Evolutionary conservation across 2,329 filamentous ascomycete species (phyloP).

Genomic region (Aquanectria penicillioides): DNA sequence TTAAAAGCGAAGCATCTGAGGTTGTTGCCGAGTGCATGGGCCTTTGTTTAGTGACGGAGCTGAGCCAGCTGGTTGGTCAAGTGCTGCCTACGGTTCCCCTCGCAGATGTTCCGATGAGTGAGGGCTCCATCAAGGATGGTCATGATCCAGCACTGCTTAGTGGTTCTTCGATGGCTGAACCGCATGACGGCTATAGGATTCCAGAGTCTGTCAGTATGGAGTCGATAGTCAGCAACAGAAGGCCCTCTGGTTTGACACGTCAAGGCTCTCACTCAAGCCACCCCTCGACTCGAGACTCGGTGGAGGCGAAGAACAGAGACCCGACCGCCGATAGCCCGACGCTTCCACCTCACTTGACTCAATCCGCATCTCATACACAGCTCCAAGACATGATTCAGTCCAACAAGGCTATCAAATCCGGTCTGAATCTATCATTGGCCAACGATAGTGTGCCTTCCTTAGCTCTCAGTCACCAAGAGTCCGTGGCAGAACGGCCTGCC

Average conservation of each 20-base stretch:
- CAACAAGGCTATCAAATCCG: slow-evolving; percentile 67
- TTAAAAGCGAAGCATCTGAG: slow-evolving; percentile 82
- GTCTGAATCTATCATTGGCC: slow-evolving; percentile 63
- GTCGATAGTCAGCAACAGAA: slow-evolving; percentile 51
- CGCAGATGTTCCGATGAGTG: slow-evolving; percentile 37
- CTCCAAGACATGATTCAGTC: slow-evolving; percentile 70
- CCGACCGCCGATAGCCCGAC: slow-evolving; percentile 69
- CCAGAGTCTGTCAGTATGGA: slow-evolving; percentile 62
- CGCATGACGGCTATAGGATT: slow-evolving; percentile 60
- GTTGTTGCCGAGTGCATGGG: slow-evolving; percentile 83
- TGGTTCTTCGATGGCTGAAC: slow-evolving; percentile 46
- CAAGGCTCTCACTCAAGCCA: slow-evolving; percentile 61
- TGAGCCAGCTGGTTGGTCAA: slow-evolving; percentile 37
- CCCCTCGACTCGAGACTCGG: slow-evolving; percentile 56
- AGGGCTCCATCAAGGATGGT: slow-evolving; percentile 46
- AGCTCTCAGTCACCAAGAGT: slow-evolving; percentile 61
- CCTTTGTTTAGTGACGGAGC: slow-evolving; percentile 58
- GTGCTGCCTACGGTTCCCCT: slow-evolving; percentile 35
- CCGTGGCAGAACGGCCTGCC: slow-evolving; percentile 51
- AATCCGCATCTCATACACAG: slow-evolving; percentile 63
- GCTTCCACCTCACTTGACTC: slow-evolving; percentile 60
- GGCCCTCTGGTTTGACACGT: slow-evolving; percentile 50
- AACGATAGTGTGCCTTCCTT: slow-evolving; percentile 69
- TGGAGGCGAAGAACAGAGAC: slow-evolving; percentile 47
- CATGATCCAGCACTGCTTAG: slow-evolving; percentile 54